Evolutionary conservation across 2,329 filamentous ascomycete genomes (phyloP).

Genomic region (Teratosphaeria nubilosa): DNA sequence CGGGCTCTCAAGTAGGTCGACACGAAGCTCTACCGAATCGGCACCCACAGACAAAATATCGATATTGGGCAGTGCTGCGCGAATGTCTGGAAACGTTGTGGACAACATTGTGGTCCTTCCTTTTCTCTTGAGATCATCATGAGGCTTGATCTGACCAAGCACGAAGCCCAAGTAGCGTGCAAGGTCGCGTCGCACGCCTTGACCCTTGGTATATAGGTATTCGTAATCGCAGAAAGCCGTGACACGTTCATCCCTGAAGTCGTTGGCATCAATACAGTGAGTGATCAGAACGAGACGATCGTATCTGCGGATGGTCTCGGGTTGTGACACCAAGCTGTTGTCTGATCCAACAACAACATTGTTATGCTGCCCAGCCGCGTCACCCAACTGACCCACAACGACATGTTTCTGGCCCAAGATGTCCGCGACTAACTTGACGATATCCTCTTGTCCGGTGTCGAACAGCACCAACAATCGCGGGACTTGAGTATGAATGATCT

Average conservation of each 20-base stretch:
- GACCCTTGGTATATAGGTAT: slow-evolving; percentile 66
- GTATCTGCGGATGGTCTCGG: slow-evolving; percentile 47
- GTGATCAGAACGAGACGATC: slow-evolving; percentile 63
- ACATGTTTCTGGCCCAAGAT: slow-evolving; percentile 65
- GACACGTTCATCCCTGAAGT: slow-evolving; percentile 45
- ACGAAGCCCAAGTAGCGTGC: slow-evolving; percentile 71
- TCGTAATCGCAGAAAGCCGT: slow-evolving; percentile 70
- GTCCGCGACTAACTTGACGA: slow-evolving; percentile 66
- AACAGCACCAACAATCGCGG: slow-evolving; percentile 50
- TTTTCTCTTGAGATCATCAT: slow-evolving; percentile 68
- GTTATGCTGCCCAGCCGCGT: slow-evolving; percentile 45
- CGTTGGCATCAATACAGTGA: slow-evolving; percentile 62
- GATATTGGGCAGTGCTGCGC: slow-evolving; percentile 70
- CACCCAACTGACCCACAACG: slow-evolving; percentile 46
- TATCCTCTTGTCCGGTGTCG: slow-evolving; percentile 59
- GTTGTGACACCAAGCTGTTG: slow-evolving; percentile 45
- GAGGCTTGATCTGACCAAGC: slow-evolving; percentile 67
- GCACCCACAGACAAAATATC: slow-evolving; percentile 81
- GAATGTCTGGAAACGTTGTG: slow-evolving; percentile 79
- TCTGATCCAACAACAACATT: slow-evolving; percentile 60
- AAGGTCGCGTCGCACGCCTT: slow-evolving; percentile 65
- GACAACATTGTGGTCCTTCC: slow-evolving; percentile 75
- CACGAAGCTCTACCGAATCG: slow-evolving; percentile 75
- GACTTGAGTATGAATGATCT: slow-evolving; percentile 23
- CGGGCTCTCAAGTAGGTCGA: slow-evolving; percentile 70